Evolutionary conservation across 768 basidiomycete species (phyloP).

Genomic region (Phlegmacium glaucopus): DNA sequence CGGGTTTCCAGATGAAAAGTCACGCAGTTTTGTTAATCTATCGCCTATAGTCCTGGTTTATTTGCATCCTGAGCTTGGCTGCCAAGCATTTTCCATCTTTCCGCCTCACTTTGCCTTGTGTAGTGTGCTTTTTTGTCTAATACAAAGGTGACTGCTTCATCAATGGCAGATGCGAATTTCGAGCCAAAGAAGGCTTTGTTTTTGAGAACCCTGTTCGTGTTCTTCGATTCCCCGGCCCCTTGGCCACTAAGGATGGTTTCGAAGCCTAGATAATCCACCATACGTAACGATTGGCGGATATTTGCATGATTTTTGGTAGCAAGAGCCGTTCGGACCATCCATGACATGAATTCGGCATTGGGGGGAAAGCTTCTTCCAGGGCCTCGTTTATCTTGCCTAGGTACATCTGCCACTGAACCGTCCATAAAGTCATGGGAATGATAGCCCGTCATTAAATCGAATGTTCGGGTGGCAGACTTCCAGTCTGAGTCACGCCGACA

Average conservation of each 20-base stretch:
- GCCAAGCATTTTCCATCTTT: constrained; percentile 26
- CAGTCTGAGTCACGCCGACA: constrained; percentile 69
- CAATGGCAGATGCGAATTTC: constrained; percentile 46
- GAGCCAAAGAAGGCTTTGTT: constrained; percentile 37
- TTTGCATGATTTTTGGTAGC: constrained; percentile 45
- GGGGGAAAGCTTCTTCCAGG: constrained; percentile 43
- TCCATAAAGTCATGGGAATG: constrained; percentile 52
- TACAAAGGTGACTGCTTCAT: constrained; percentile 37
- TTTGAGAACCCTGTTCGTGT: constrained; percentile 30
- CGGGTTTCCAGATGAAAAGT: too few relatives aligned
- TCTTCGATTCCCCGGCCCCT: constrained; percentile 13
- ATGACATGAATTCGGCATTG: constrained; percentile 51
- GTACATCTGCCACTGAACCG: constrained; percentile 33
- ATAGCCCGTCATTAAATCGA: constrained; percentile 75
- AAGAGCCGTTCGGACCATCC: constrained; percentile 56
- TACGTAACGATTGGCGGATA: constrained; percentile 59
- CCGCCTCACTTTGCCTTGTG: constrained; percentile 20
- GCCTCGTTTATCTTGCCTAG: constrained; percentile 39
- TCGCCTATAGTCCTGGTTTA: neutral
- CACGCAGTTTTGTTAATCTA: neutral
- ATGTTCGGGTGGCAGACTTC: constrained; percentile 50
- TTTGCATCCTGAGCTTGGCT: constrained; percentile 13
- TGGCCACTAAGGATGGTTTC: constrained; percentile 27
- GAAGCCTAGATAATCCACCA: constrained; percentile 46
- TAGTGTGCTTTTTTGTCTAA: constrained; percentile 18